Evolutionary conservation across 768 basidiomycete genomes (phyloP), one percentile per base, ranked within the genome.

Genomic region (Tephrocybe rancida): DNA sequence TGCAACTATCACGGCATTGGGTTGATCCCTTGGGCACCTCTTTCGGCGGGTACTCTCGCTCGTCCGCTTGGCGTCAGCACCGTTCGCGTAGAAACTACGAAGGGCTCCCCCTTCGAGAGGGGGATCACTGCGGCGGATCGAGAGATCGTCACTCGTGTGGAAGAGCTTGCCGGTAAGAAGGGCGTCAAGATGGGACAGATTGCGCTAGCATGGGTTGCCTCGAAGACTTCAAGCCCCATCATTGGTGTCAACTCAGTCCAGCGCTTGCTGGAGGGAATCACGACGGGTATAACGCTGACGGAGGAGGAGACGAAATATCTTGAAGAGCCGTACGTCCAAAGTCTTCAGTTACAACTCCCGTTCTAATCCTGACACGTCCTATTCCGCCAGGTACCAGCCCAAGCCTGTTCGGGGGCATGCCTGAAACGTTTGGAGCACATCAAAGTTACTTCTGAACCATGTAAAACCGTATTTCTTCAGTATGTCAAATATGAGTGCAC

Each of bases 1-100:
- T 79, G 77, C 61, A 69, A 73, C 19, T 71, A 69, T 53, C 73
- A 76, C 30, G 82, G 82, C 22, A 78, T 84, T 27, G 81, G 81
- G 0, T 62, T 78, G 24, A 81, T 85, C 27, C 79, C 82, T 0
- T 83, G 78, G 75, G 64, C 72, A 0, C 79, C 81, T 1, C 70
- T 85, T 14, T 54, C 58, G 3, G 54, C 52, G 5, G 80, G 79
- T 3, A 32, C 60, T 25, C 73, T 80, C 5, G 68, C 74, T 0
- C 72, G 76, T 2, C 77, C 75, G 0, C 2, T 71, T 0, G 44
- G 54, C 18, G 67, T 62, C 2, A 64, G 64, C 34, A 64, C 75
- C 0, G 41, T 41, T 0, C 64, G 66, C 1, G 34, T 50, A 13
- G 37, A 52, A 1, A 35, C 21, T 5, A 26, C 37, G 29, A 66